Evolutionary conservation across 2,329 filamentous ascomycete species (phyloP), one percentile per base, ranked within the genome.

Genomic region (Aquanectria penicillioides): DNA sequence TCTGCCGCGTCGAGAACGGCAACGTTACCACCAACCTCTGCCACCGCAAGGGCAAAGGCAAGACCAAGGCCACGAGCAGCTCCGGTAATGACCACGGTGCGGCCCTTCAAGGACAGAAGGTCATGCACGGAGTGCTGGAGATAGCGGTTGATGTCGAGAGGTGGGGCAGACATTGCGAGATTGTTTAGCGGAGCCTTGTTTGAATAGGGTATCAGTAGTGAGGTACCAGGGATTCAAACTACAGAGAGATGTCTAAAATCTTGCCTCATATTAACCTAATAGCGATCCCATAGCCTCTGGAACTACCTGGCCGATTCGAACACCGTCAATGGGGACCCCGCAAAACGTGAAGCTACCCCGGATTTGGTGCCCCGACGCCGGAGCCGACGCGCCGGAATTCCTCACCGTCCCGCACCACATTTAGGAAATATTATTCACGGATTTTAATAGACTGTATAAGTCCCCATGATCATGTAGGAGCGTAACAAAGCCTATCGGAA

Each of bases 1-100:
- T 64, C 55, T 5, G 59, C 52, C 4, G 59, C 59, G 11, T 62
- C 63, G 23, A 66, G 44, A 11, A 64, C 22, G 7, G 63, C 55
- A n/a, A 59, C 46, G 26, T 59, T 59, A 23, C 59, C 59, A 2
- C 55, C 55, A 31, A 62, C 59, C 20, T 62, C 59, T 12, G 49
- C 56, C 10, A 59, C 50, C 2, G 59, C 59, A 23, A 62, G 51
- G 5, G 59, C 50, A 56, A 62, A 62, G 2, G 55, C 59, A 28
- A 62, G 51, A 13, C 59, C 59, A 5, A 62, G 50, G 10, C 59
- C 55, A 5, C 59, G 55, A 25, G 44, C 55, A 15, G 44, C 59
- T 31, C 59, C 59, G 29, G 59, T 62, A 18, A 62, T 62, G 12
- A 62, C 59, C 1, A 62, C 20, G 2, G 55, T 62, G 23, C 56